Evolutionary conservation across 2,329 filamentous ascomycete species (phyloP), one percentile per base, ranked within the genome.

Genomic region (Trichophyton simii): DNA sequence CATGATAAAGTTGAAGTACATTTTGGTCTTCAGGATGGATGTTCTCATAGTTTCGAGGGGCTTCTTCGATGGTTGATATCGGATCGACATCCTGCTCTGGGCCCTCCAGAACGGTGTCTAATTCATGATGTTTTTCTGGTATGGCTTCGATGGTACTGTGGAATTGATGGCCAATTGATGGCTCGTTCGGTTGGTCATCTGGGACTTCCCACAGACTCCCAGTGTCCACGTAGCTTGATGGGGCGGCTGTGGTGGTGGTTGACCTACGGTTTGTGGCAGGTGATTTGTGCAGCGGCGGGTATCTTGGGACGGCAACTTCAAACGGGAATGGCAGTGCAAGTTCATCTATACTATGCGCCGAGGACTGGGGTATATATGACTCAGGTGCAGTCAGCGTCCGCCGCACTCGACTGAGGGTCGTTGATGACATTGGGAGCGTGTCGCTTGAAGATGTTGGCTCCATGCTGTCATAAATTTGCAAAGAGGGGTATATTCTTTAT

Each of bases 381-480:
- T 50, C 60, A 46, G 50, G 34, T 18, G 42, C 50, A 2, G 65
- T 63, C 58, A 60, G 20, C n/a, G 63, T 60, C 60, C 62, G 57
- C 5, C 58, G 57, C 22, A 60, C 60, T 22, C 67, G 66, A 1
- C 68, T 65, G 0, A 71, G 69, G 8, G 64, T 60, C 6, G 71
- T 63, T 5, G 74, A 76, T 9, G 73, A 76, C 38, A 75, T 67
- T 22, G 73, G 73, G 50, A 75, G 70, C 1, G 75, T 76, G 57
- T 76, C 74, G 50, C 73, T 73, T 6, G 72, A 72, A 3, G 73
- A 75, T 22, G 57, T 22, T 25, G 28, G 55, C 9, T 58, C 55
- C 55, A 58, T 58, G 9, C 28, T 11, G 22, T 28, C 34, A 38
- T 38, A 38, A 38, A 13, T 38, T 38, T 38, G 34, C 34, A 38